These are phyloP conservation scores for Hypoxylon sp. DNA, from an alignment of 2,329 filamentous ascomycete genomes.

Conservation along the genomic window DNA sequence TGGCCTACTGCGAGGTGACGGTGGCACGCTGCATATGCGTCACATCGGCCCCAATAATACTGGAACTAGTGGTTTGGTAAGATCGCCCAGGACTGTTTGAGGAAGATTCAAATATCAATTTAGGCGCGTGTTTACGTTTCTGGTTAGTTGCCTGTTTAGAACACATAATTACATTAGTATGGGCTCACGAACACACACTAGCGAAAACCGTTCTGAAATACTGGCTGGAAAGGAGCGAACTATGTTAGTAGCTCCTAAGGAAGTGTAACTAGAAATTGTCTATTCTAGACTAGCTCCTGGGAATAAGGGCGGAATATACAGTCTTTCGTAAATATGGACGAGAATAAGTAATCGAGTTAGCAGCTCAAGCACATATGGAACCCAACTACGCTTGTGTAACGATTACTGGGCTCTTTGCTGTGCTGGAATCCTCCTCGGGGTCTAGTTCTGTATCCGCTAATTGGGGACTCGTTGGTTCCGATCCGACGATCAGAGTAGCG, in stretches of 20 bases:
- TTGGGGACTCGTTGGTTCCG: constrained; percentile 27
- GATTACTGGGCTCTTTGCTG: constrained; percentile 7
- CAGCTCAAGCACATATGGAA: neutral
- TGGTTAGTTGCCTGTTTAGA: neutral
- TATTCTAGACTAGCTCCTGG: too few species aligned
- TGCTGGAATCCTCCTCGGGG: constrained; percentile 21
- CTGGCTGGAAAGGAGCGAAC: too few species aligned
- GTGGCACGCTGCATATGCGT: constrained; percentile 1
- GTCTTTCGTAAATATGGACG: neutral
- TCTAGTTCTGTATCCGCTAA: constrained; percentile 12
- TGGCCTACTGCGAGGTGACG: constrained; percentile 7
- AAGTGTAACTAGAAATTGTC: too few species aligned
- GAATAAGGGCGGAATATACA: neutral
- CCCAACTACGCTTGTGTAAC: constrained; percentile 4
- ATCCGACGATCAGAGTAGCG: constrained; percentile 30
- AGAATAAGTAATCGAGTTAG: neutral
- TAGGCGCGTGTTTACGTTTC: too few species aligned
- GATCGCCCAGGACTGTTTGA: neutral
- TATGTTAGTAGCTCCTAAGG: neutral
- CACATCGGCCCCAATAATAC: constrained; percentile 4
- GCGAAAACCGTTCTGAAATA: too few species aligned
- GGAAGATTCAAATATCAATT: too few species aligned
- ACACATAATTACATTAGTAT: too few species aligned
- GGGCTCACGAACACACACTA: too few species aligned
- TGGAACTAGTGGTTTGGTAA: neutral